Evolutionary conservation across 2,329 filamentous ascomycete genomes (phyloP), one percentile per base, ranked within the genome.

Genomic region (Hypoxylon sp.): DNA sequence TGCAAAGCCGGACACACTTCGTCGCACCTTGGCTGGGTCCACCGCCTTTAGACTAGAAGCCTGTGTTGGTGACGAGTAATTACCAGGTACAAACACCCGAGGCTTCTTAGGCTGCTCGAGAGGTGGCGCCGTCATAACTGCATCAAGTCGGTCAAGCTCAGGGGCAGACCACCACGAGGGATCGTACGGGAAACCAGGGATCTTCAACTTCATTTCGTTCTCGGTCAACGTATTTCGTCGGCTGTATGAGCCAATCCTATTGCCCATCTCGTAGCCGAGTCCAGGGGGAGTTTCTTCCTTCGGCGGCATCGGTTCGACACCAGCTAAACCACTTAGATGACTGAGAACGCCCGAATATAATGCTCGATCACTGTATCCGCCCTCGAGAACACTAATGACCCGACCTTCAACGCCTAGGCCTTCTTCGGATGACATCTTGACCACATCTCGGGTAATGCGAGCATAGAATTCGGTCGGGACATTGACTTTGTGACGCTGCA

Each of bases 381-480:
- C 96, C 79, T 99, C 96, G 21, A 99, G 85, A 2, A 98, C 94
- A 77, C 95, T 98, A 74, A 99, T 90, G 21, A 98, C 85, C 46
- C 96, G 87, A 2, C 95, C 95, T 25, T 96, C 91, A 1, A 93
- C 92, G 27, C 87, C 86, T 1, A 92, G 87, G 1, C 86, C 91
- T 72, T 92, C 89, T 76, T 97, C 94, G 41, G 92, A 86, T 0
- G 96, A 91, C 63, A 99, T 82, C 50, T 86, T 88, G 12, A 96
- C 90, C 2, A 97, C 87, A 74, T 99, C 96, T 46, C 90, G 87
- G 0, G 95, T 95, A 69, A 99, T 91, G 1, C 91, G 89, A 51
- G 96, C 96, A 76, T 98, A 99, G 77, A 99, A 99, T 56, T 95
- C 93, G 0, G 95, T 99, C 0, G 96, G 95, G 1, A 99, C 96